Conservation (phyloP, 768 basidiomycete species). For the Neoboletus brunneissimus region DNA sequence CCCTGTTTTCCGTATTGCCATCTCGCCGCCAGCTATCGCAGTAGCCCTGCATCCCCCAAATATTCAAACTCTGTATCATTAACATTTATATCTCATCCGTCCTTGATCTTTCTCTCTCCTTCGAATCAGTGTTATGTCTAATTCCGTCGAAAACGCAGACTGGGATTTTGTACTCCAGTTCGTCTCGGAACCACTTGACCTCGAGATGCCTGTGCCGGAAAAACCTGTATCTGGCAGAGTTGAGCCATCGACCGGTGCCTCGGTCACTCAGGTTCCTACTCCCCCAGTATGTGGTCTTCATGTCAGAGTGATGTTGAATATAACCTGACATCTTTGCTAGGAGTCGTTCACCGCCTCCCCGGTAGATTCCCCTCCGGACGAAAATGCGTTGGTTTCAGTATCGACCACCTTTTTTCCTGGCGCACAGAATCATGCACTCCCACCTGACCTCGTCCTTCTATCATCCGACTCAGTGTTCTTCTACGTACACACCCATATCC, state of each 20-base stretch:
- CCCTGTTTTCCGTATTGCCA: conserved; percentile 20
- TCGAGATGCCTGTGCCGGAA: conserved; percentile 35
- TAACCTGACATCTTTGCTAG: conserved; percentile 17
- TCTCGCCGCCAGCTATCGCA: conserved; percentile 4
- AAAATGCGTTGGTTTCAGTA: conserved; percentile 61
- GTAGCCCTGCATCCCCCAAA: not conserved
- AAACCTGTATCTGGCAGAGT: conserved; percentile 33
- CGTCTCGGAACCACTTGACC: conserved; percentile 45
- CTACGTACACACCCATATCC: conserved; percentile 64
- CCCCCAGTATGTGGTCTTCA: conserved; percentile 50
- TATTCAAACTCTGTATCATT: not conserved
- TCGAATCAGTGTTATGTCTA: conserved; percentile 18
- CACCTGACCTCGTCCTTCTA: conserved; percentile 63
- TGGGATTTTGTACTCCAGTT: conserved; percentile 66
- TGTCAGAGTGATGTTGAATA: conserved; percentile 2
- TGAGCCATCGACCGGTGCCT: conserved; percentile 11
- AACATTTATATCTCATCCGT: not conserved
- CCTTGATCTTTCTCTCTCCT: not conserved
- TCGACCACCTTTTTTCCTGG: conserved; percentile 82
- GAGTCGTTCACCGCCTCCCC: conserved; percentile 35
- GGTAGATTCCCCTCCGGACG: conserved; percentile 33
- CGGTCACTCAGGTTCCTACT: conserved; percentile 52
- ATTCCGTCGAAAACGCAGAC: conserved; percentile 44
- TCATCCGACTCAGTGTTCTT: conserved; percentile 81
- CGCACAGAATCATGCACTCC: conserved; percentile 52